A percentile compares a stretch with the other conserved stretches of the same genome.
These are phyloP conservation scores for Cucumis variabilis DNA, from an alignment of 331 rosid genomes.

Conservation along the genomic window DNA sequence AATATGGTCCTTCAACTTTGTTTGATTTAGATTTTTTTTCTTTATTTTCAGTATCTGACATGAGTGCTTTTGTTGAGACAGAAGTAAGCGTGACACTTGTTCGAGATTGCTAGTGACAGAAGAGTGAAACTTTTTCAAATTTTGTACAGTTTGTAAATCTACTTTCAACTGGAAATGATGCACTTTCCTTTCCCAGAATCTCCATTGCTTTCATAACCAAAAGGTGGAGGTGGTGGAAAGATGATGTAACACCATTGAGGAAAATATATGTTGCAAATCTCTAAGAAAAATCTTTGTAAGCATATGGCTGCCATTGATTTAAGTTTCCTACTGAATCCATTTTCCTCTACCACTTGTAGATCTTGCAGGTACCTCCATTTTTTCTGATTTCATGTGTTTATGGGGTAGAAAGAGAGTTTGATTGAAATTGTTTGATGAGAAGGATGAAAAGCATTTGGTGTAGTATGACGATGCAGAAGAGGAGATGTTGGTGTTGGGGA, in stretches of 20 bases:
- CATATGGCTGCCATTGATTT: conserved; percentile 56
- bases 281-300: conserved; percentile 65
- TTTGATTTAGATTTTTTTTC: not conserved
- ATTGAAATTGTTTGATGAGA: conserved; percentile 48
- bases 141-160: conserved; percentile 26
- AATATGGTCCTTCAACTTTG: not conserved
- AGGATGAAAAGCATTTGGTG: conserved; percentile 60
- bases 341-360: conserved; percentile 31
- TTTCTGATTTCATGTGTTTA: not conserved
- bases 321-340: conserved; percentile 56
- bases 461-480: conserved; percentile 79
- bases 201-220: conserved; percentile 16
- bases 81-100: too few relatives aligned
- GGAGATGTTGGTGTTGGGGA: conserved; percentile 59
- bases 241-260: conserved; percentile 81
- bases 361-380: conserved; percentile 25
- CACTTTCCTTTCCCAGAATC: conserved; percentile 39
- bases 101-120: too few relatives aligned
- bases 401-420: conserved; percentile 32
- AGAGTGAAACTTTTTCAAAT: not conserved
- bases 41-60: not conserved
- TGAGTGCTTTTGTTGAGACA: conserved; percentile 19
- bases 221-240: conserved; percentile 76
- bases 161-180: conserved; percentile 29
- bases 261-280: conserved; percentile 76